Percentiles rank a stretch among this genome's conserved stretches.
Evolutionary conservation across 2,329 filamentous ascomycete species (phyloP).

Genomic region (Neurospora sp.): DNA sequence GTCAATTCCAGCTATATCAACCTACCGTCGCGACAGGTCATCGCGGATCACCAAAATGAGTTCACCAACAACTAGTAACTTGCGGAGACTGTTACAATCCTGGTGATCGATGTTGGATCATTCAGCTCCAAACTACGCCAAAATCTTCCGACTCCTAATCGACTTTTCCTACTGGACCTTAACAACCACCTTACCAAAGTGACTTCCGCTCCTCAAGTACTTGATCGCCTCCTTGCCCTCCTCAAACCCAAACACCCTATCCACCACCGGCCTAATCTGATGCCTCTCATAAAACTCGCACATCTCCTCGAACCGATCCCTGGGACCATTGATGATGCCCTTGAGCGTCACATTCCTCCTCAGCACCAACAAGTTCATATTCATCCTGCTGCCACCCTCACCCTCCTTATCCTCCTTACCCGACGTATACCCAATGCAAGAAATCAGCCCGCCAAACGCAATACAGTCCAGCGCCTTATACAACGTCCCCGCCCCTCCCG

Average conservation of each 20-base stretch:
- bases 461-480: conserved; percentile 42
- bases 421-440: conserved; percentile 38
- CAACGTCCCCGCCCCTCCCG: conserved; percentile 42
- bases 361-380: conserved; percentile 49
- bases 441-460: conserved; percentile 43
- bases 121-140: no score
- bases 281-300: conserved; percentile 28
- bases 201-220: conserved; percentile 39
- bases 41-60: not conserved
- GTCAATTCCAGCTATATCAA: not conserved
- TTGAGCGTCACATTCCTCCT: conserved; percentile 37
- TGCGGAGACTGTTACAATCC: not conserved
- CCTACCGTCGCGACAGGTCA: not conserved
- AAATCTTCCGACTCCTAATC: no score
- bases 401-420: conserved; percentile 41
- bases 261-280: conserved; percentile 31
- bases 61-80: not conserved
- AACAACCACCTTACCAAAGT: conserved; percentile 46
- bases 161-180: conserved; percentile 14
- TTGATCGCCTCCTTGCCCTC: conserved; percentile 34
- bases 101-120: no score
- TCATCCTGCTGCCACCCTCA: conserved; percentile 38
- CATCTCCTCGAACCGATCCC: conserved; percentile 45
- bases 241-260: conserved; percentile 32
- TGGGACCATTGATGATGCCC: conserved; percentile 53